Conservation (phyloP, 2,329 filamentous ascomycete species). For the Elsinoe fawcettii region DNA sequence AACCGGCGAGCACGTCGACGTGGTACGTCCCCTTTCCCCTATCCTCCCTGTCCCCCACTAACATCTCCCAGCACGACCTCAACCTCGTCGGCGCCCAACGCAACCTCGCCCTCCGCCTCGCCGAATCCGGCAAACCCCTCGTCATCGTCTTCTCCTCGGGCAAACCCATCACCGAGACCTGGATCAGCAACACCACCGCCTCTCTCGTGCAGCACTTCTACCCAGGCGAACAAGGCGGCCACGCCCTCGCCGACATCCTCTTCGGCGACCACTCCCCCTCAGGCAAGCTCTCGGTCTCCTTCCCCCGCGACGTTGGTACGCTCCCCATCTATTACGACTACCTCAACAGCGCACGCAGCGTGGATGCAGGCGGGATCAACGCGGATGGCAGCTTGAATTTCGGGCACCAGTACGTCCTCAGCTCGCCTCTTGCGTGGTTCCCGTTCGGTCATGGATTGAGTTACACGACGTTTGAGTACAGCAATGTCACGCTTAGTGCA, state of each 20-base stretch:
- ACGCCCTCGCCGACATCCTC: constrained; percentile 58
- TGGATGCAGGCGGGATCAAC: constrained; percentile 47
- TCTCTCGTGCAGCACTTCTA: constrained; percentile 70
- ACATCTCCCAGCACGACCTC: constrained; percentile 39
- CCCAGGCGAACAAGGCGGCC: constrained; percentile 59
- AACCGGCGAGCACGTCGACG: constrained; percentile 66
- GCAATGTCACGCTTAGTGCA: constrained; percentile 45
- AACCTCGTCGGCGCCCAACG: constrained; percentile 64
- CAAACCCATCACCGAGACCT: constrained; percentile 65
- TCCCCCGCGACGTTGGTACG: constrained; percentile 60
- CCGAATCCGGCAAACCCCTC: constrained; percentile 59
- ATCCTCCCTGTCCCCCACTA: background rate
- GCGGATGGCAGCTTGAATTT: constrained; percentile 56
- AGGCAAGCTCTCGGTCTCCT: constrained; percentile 58
- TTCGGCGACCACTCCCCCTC: constrained; percentile 59
- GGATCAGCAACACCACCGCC: constrained; percentile 58
- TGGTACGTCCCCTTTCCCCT: constrained; percentile 23
- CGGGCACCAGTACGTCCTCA: constrained; percentile 58
- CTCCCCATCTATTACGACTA: constrained; percentile 66
- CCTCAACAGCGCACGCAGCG: constrained; percentile 55
- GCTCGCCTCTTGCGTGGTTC: constrained; percentile 53
- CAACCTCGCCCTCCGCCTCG: constrained; percentile 57
- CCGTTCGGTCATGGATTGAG: constrained; percentile 60
- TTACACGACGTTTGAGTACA: constrained; percentile 58
- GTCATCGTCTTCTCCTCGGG: constrained; percentile 61